Evolutionary conservation across 345 rosid species (phyloP).

Genomic region (Arabis alpina): DNA sequence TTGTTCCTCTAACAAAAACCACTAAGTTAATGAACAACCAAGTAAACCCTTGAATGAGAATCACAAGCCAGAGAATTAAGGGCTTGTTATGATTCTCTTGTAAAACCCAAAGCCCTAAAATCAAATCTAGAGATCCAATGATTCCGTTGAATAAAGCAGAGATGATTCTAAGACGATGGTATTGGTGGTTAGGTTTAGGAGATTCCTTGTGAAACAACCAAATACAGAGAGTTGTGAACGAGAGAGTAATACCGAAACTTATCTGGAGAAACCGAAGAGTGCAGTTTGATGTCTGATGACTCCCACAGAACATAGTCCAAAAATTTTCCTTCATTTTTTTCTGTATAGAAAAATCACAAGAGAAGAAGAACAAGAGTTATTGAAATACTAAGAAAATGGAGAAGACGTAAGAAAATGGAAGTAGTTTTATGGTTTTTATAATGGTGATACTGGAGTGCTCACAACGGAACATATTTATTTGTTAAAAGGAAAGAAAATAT

Average conservation of each 20-base stretch:
- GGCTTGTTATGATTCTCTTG: constrained; percentile 63
- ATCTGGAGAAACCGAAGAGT: constrained; percentile 53
- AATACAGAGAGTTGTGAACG: constrained; percentile 49
- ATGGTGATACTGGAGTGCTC: too few relatives aligned
- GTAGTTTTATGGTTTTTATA: too few relatives aligned
- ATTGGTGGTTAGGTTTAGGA: constrained; percentile 30
- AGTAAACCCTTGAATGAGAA: constrained; percentile 65
- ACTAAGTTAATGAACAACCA: constrained; percentile 62
- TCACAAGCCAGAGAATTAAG: constrained; percentile 53
- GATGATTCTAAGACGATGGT: constrained; percentile 43
- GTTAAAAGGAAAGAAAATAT: too few relatives aligned
- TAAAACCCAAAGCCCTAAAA: constrained; percentile 62
- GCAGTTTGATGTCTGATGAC: constrained; percentile 58
- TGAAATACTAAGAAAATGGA: too few relatives aligned
- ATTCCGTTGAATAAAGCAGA: constrained; percentile 63
- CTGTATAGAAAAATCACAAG: too few relatives aligned
- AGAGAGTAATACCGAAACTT: constrained; percentile 57
- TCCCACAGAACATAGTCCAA: constrained; percentile 65
- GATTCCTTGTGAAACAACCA: constrained; percentile 53
- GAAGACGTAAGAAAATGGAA: too few relatives aligned
- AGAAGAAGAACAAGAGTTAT: too few relatives aligned
- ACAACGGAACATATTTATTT: too few relatives aligned
- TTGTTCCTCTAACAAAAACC: constrained; percentile 50
- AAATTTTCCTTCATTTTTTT: constrained; percentile 34
- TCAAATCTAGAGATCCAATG: constrained; percentile 61